Evolutionary conservation across 2,329 filamentous ascomycete species (phyloP).

Genomic region (Thielaviopsis musarum): DNA sequence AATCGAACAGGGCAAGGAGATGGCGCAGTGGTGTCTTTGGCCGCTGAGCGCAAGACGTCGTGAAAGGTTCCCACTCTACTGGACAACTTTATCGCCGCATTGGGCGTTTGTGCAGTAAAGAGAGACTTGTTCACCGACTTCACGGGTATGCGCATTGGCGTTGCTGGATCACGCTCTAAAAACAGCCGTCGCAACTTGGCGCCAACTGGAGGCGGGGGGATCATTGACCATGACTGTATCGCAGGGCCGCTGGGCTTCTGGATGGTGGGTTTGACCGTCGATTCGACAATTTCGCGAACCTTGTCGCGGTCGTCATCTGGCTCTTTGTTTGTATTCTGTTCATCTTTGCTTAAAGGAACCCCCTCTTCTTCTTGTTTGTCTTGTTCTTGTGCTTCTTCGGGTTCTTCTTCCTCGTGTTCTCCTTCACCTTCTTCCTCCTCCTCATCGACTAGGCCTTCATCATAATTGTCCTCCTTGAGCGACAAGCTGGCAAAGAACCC

Average conservation of each 20-base stretch:
- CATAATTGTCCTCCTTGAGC: slow-evolving; percentile 4
- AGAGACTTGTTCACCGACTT: background rate
- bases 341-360: background rate
- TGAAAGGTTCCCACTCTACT: slow-evolving; percentile 2
- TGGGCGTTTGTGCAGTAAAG: background rate
- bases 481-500: slow-evolving; percentile 2
- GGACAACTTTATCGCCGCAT: background rate
- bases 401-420: background rate
- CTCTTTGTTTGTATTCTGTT: background rate
- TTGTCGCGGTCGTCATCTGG: background rate
- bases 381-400: background rate
- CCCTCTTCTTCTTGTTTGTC: background rate
- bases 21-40: slow-evolving; percentile 1
- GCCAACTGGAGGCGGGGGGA: background rate
- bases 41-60: slow-evolving; percentile 14
- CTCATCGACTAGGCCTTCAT: background rate
- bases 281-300: background rate
- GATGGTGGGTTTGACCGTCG: background rate
- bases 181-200: background rate
- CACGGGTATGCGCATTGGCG: background rate
- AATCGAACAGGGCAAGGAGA: slow-evolving; percentile 22
- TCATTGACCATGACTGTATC: background rate
- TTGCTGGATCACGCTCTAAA: background rate
- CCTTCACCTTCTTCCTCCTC: background rate
- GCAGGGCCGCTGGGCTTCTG: background rate